Evolutionary conservation across 805 yeast genomes (phyloP).

Genomic region (Barnettozyma sucrosica): DNA sequence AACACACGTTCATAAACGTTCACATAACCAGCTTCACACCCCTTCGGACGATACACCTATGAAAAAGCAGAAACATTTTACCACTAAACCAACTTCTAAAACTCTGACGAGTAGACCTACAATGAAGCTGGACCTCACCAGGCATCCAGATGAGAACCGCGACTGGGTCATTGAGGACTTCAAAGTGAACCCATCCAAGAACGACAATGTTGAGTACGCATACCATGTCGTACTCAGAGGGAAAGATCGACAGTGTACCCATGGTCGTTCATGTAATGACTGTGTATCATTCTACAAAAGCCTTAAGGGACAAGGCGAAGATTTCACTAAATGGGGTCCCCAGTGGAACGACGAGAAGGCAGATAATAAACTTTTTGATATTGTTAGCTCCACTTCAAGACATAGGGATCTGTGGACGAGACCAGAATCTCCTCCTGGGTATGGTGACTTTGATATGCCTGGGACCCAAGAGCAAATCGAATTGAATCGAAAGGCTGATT

Average conservation of each 20-base stretch:
- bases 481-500: constrained; percentile 31
- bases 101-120: not conserved
- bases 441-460: constrained; percentile 55
- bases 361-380: constrained; percentile 9
- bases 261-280: constrained; percentile 30
- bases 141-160: constrained; percentile 19
- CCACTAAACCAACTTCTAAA: not conserved
- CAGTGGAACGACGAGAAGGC: constrained; percentile 22
- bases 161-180: constrained; percentile 36
- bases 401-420: constrained; percentile 27
- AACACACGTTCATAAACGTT: not conserved
- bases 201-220: constrained; percentile 27
- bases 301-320: constrained; percentile 24
- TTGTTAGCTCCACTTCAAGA: constrained; percentile 21
- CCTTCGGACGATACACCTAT: constrained; percentile 19
- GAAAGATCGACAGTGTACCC: constrained; percentile 27
- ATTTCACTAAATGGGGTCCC: constrained; percentile 22
- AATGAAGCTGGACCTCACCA: constrained; percentile 11
- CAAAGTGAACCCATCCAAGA: constrained; percentile 29
- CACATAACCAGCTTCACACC: constrained; percentile 8
- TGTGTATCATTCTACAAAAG: constrained; percentile 29
- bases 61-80: constrained; percentile 4
- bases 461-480: constrained; percentile 44
- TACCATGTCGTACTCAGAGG: constrained; percentile 32
- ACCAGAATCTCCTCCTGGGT: constrained; percentile 51